Evolutionary conservation across 768 basidiomycete genomes (phyloP).

Genomic region (Lanmaoa pseudosensibilis): DNA sequence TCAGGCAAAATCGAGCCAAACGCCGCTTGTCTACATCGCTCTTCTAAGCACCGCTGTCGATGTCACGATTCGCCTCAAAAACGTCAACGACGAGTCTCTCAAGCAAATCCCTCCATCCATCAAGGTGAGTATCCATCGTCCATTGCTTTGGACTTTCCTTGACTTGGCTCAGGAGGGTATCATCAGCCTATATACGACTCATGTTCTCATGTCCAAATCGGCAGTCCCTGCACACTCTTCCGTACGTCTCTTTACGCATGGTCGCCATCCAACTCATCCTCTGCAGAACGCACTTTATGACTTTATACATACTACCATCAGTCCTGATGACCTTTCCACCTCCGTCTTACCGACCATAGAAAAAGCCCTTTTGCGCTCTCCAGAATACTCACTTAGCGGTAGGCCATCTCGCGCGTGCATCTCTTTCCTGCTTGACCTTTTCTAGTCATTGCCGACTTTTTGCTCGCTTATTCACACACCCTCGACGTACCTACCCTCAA

Average conservation of each 20-base stretch:
- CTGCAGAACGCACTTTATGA: slow-evolving; percentile 54
- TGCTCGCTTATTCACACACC: slow-evolving; percentile 51
- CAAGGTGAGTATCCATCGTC: slow-evolving; percentile 39
- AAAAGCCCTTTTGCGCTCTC: slow-evolving; percentile 77
- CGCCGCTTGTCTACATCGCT: slow-evolving; percentile 41
- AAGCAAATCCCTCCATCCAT: slow-evolving; percentile 45
- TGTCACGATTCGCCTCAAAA: slow-evolving; percentile 68
- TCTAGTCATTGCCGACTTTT: slow-evolving; percentile 58
- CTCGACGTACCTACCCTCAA: slow-evolving; percentile 50
- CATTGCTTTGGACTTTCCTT: neutral
- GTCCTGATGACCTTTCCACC: slow-evolving; percentile 48
- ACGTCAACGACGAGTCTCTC: slow-evolving; percentile 43
- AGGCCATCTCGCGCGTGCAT: slow-evolving; percentile 16
- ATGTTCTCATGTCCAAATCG: slow-evolving; percentile 68
- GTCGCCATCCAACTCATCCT: slow-evolving; percentile 9
- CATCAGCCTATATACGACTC: slow-evolving; percentile 54
- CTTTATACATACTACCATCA: slow-evolving; percentile 57
- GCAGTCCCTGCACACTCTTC: slow-evolving; percentile 57
- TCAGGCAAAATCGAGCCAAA: slow-evolving; percentile 49
- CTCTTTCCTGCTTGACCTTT: neutral
- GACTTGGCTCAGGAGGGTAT: slow-evolving; percentile 49
- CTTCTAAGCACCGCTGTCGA: slow-evolving; percentile 70
- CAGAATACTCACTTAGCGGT: slow-evolving; percentile 75
- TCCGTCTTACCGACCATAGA: slow-evolving; percentile 72
- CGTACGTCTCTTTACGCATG: slow-evolving; percentile 39